Evolutionary conservation across 495 filamentous ascomycete species (phyloP), one percentile per base, ranked within the genome.

Genomic region (Aspergillus carlsbadensis): DNA sequence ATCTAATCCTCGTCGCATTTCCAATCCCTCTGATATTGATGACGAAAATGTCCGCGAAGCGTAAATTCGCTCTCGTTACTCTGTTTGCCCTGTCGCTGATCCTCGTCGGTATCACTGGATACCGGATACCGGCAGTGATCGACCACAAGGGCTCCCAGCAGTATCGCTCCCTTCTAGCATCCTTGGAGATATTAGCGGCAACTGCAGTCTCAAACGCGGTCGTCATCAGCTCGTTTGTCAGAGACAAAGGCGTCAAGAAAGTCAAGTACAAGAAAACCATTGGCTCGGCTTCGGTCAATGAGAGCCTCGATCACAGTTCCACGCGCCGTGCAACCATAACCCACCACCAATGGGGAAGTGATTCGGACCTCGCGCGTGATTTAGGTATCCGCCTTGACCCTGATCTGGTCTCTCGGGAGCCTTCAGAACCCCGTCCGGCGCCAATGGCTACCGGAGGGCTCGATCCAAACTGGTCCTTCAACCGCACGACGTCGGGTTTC

Each of bases 21-120:
- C 94, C 94, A 0, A 86, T 97, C 34, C 89, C 92, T 1, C 87
- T 96, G 51, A 88, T 98, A 51, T 63, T 96, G 34, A 78, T 80
- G 42, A 88, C 87, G 15, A 70, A 81, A 10, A 91, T 96, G 86
- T 65, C 76, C 0, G 58, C 83, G 29, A 88, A 81, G 53, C 80
- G 82, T 73, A 85, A 79, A 82, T 82, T 78, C 36, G 83, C 49
- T 69, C 83, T 97, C 5, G 79, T 86, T 10, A 63, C 86, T 5
- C 78, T 96, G 11, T 97, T 97, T 73, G 87, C 83, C 10, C 78
- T 93, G n/a, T 94, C 90, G 10, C 70, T 95, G 33, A 72, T 84
- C 44, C 81, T 92, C 1, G 86, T 94, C 37, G 88, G 64, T 39
- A 84, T 88, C 52, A 92, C 90, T 1, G 73, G 87, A 37, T 95